A percentile compares a stretch with the other conserved stretches of the same genome.
Evolutionary conservation across 495 filamentous ascomycete genomes (phyloP).

Genomic region (Friedmanniomyces simplex): DNA sequence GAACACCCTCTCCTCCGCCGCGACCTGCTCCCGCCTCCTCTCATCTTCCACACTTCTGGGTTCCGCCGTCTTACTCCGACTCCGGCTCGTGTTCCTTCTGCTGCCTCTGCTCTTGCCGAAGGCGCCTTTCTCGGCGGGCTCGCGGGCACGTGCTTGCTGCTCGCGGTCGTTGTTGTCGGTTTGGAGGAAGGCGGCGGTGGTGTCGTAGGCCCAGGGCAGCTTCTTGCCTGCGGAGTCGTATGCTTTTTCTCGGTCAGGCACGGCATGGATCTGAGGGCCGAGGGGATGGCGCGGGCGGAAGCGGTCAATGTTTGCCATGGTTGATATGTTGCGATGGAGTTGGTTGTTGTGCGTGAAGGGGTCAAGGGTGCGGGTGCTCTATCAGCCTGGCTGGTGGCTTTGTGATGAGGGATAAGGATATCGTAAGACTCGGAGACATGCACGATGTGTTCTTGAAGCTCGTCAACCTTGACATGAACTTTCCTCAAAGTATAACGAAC

Average conservation of each 20-base stretch:
- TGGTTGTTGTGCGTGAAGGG: neutral
- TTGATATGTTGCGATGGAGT: neutral
- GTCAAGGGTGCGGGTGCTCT: neutral
- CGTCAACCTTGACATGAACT: neutral
- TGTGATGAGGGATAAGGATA: neutral
- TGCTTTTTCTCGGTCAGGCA: slow-evolving; percentile 54
- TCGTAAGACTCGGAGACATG: neutral
- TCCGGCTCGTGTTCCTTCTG: slow-evolving; percentile 32
- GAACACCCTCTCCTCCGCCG: slow-evolving; percentile 19
- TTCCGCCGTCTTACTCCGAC: slow-evolving; percentile 49
- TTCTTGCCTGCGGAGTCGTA: slow-evolving; percentile 48
- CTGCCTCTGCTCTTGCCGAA: slow-evolving; percentile 37
- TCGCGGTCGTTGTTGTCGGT: slow-evolving; percentile 15
- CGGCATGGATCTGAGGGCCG: slow-evolving; percentile 54
- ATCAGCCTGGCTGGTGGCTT: neutral
- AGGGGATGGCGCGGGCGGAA: neutral
- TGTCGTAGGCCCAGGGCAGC: slow-evolving; percentile 52
- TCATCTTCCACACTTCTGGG: slow-evolving; percentile 37
- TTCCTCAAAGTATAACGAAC: neutral
- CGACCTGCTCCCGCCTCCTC: slow-evolving; percentile 4
- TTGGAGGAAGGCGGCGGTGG: slow-evolving; percentile 13
- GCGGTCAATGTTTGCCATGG: slow-evolving; percentile 5
- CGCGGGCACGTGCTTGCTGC: slow-evolving; percentile 21
- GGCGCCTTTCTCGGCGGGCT: slow-evolving; percentile 51
- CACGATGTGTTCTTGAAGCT: neutral